Evolutionary conservation across 805 yeast species (phyloP), one percentile per base, ranked within the genome.

Genomic region (Maudiozyma serrabonitensis): DNA sequence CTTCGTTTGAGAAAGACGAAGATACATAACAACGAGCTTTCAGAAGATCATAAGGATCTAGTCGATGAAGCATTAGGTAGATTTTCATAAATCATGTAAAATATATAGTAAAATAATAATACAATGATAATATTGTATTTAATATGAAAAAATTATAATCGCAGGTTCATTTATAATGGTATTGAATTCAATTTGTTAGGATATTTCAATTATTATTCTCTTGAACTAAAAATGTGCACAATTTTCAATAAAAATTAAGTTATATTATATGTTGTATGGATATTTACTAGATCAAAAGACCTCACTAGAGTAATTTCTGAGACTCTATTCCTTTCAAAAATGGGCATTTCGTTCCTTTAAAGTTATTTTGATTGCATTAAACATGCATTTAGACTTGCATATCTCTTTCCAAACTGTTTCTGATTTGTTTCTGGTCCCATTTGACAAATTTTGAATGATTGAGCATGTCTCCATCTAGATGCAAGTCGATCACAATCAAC

Each of bases 1-100:
- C 69, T 79, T 25, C 80, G 93, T 70, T 72, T 75, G 63, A 75
- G 77, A 67, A 72, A 70, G 51, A 62, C 64, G 34, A 70, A 73
- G 58, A 66, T 68, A 45, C 68, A 68, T 35, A 66, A 69, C 52
- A 80, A 87, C 50, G 75, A 70, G 12, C 75, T 76, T 31, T 75
- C 79, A 50, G 78, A 77, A 53, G 84, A 81, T 55, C 70, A 66
- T 45, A 65, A 66, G 50, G 73, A 71, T 54, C 49, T 65, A 21
- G 66, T 71, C 18, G 73, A 67, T 40, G 69, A 69, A 49, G 75
- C 74, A 9, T 58, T 72, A 45, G 61, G 68, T 41, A 70, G 76
- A 63, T 72, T 72, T 52, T 38, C 54, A 19, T 48, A 48, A 18
- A 6, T 15, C n/a, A 12, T 42, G 38, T 35, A 35, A n/a, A 35